A percentile compares a stretch with the other conserved stretches of the same genome.
Conservation (phyloP, 2,329 filamentous ascomycete genomes). For the Xylaria sp. region DNA sequence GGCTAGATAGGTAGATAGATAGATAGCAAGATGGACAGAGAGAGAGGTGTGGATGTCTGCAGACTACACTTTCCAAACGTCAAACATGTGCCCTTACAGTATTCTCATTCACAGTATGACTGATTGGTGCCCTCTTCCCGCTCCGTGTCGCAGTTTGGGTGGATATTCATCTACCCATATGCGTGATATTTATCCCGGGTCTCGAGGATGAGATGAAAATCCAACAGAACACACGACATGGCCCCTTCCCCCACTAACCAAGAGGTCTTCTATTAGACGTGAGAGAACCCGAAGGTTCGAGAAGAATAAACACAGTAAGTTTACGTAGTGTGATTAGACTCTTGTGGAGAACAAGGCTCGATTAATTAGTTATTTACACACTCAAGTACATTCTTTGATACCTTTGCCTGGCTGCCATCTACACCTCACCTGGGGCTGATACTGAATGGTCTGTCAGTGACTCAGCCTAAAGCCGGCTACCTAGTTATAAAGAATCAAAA, state of each 20-base stretch:
- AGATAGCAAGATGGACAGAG: not conserved
- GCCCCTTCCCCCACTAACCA: conserved; percentile 11
- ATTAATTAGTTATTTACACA: conserved; percentile 2
- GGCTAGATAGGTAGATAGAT: too few species aligned
- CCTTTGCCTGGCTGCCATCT: not conserved
- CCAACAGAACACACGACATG: conserved; percentile 11
- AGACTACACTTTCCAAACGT: conserved; percentile 11
- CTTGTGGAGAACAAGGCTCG: not conserved
- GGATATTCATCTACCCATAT: conserved; percentile 16
- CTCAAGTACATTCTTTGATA: not conserved
- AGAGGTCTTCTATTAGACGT: conserved; percentile 9
- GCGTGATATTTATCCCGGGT: conserved; percentile 28
- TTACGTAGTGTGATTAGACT: not conserved
- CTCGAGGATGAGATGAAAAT: conserved; percentile 6
- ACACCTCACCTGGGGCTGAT: not conserved
- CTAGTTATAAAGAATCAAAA: not conserved
- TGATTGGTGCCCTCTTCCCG: conserved; percentile 32
- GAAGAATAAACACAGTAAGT: not conserved
- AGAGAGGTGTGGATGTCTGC: not conserved
- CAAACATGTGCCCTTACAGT: conserved; percentile 12
- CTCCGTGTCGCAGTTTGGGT: conserved; percentile 25
- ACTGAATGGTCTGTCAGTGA: not conserved
- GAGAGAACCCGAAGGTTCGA: not conserved
- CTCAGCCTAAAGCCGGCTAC: not conserved
- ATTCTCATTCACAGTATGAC: conserved; percentile 7